A percentile compares a stretch with the other conserved stretches of the same genome.
phyloP scores from a whole-genome alignment of 345 rosid genomes.

The Citrus sp. region DNA sequence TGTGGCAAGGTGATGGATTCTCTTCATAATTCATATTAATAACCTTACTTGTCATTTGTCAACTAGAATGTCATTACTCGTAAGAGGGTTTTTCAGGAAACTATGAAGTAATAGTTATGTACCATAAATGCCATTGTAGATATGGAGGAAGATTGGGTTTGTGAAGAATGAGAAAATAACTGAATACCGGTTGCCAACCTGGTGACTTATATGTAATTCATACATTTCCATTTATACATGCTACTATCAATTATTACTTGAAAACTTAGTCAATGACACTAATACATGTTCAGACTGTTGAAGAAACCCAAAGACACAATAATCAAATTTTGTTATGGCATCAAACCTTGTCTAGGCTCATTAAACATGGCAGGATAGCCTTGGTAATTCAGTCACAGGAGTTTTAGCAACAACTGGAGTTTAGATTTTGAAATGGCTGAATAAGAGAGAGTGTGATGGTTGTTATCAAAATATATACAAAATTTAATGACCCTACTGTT shows the following conservation, averaged over 20 bases:
- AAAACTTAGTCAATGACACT: neutral
- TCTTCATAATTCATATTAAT: neutral
- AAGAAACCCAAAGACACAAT: neutral
- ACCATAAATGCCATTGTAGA: neutral
- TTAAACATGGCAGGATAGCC: neutral
- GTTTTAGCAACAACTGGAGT: neutral
- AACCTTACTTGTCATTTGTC: neutral
- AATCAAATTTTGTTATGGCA: neutral
- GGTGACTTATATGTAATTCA: neutral
- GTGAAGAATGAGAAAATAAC: constrained; percentile 6
- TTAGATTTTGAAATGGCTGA: constrained; percentile 1
- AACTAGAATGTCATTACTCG: neutral
- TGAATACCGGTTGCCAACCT: constrained; percentile 6
- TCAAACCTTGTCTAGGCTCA: neutral
- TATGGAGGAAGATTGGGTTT: neutral
- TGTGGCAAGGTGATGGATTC: neutral
- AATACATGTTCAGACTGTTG: neutral
- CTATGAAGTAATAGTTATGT: neutral
- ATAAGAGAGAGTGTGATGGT: too few species aligned
- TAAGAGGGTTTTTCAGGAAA: neutral
- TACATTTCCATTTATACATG: neutral
- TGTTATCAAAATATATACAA: neutral
- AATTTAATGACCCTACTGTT: neutral
- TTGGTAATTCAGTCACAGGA: neutral
- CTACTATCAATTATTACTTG: neutral